Base-by-base conservation (phyloP, 2,329 filamentous ascomycete species). In the Fusarium sp. region DNA sequence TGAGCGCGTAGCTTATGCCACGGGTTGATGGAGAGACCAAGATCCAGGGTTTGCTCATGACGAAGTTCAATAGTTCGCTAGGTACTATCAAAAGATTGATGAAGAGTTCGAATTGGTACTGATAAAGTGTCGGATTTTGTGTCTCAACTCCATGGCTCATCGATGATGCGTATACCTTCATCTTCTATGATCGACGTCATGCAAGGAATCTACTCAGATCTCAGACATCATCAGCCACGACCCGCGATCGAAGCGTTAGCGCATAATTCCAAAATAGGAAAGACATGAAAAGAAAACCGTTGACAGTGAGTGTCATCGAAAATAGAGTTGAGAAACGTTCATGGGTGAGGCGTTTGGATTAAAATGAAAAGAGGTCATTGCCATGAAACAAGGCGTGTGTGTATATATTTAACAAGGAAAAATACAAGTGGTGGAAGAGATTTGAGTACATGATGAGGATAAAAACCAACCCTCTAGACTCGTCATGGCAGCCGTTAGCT, bases 11-110 rank as follows among this genome's bases (percentile, higher is more conserved):
- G 58, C 87, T 86, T 54, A 88, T 86, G 72, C 87, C 87, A 30
- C 87, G 82, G 76, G 81, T 86, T 20, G 86, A 84, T 0, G 87
- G 86, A 47, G 82, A 85, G 69, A 88, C 73, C 71, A 89, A 80
- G 73, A 87, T 85, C 87, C 87, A 89, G 22, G 87, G 87, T 38
- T 83, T 83, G 40, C 86, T 86, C 83, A 87, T 86, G 59, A 11
- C 65, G 63, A 45, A n/a, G 35, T 3, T 20, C 3, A 10, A 7
- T 62, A 20, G 5, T 14, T 52, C 11, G 6, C n/a, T 32, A 6
- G 8, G 20, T 6, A 15, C 4, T 52, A 30, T 17, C 6, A 6
- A 11, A 35, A 4, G n/a, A 25, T n/a, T 56, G 25, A 5, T 33
- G 6, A 30, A 50, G 15, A 22, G 40, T 45, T 45, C 2, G 43